These are phyloP conservation scores for Vanrija sp. DNA, from an alignment of 1,284 basidiomycete genomes.

Conservation along the genomic window DNA sequence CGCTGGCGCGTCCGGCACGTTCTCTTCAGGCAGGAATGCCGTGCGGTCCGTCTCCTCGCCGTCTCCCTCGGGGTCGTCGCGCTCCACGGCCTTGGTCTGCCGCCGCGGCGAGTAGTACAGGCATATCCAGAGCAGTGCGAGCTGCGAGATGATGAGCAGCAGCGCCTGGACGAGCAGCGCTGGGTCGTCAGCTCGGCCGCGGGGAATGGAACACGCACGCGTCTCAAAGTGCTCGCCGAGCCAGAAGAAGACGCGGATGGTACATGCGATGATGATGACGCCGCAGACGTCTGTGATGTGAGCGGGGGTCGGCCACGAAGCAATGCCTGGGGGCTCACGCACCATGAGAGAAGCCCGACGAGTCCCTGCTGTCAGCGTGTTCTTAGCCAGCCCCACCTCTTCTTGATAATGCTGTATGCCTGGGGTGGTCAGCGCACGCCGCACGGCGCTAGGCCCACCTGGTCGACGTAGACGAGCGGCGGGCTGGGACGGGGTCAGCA, in stretches of 20 bases:
- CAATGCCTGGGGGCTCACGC: neutral
- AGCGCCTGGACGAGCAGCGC: conserved; percentile 51
- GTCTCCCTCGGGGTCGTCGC: conserved; percentile 1
- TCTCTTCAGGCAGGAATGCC: neutral
- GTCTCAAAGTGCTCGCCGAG: conserved; percentile 53
- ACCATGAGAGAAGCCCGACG: conserved; percentile 49
- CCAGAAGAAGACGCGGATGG: conserved; percentile 52
- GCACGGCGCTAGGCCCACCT: conserved; percentile 26
- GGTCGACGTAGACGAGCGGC: conserved; percentile 51
- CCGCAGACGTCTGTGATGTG: conserved; percentile 39
- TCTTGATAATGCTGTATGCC: conserved; percentile 52
- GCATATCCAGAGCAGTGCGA: conserved; percentile 53
- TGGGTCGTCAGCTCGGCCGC: conserved; percentile 16
- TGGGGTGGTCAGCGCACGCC: conserved; percentile 6
- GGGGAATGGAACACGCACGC: conserved; percentile 24
- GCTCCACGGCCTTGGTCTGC: neutral
- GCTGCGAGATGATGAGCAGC: conserved; percentile 52
- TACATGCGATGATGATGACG: conserved; percentile 49
- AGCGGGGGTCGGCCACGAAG: neutral
- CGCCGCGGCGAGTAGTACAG: conserved; percentile 46
- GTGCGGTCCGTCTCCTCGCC: neutral
- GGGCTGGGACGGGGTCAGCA: conserved; percentile 36
- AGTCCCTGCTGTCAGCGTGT: conserved; percentile 36
- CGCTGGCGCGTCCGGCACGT: neutral
- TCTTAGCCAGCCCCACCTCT: conserved; percentile 35